These are phyloP conservation scores for Tuber calosporum DNA, from an alignment of 495 filamentous ascomycete genomes.

Conservation along the genomic window DNA sequence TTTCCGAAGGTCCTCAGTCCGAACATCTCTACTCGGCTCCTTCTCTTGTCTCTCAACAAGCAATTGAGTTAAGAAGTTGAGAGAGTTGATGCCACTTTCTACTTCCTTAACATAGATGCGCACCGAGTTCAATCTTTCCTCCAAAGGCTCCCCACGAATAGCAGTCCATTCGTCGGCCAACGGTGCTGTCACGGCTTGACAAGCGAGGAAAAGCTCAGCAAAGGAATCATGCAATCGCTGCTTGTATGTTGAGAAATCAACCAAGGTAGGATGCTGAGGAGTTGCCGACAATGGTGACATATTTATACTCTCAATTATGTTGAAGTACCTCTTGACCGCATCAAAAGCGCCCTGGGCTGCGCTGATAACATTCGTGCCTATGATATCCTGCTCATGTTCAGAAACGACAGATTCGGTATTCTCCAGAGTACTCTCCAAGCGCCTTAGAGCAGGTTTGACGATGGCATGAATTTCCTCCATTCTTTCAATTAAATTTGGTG, in stretches of 20 bases:
- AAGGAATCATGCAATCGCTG: slow-evolving; percentile 87
- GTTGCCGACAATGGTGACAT: slow-evolving; percentile 28
- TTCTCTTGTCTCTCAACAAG: slow-evolving; percentile 66
- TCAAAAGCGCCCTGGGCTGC: slow-evolving; percentile 37
- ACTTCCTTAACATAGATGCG: slow-evolving; percentile 66
- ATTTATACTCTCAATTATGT: slow-evolving; percentile 39
- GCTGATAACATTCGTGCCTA: slow-evolving; percentile 26
- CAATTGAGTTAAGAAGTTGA: slow-evolving; percentile 78
- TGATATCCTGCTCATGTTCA: slow-evolving; percentile 26
- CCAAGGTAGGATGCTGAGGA: slow-evolving; percentile 67
- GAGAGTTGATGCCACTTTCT: slow-evolving; percentile 76
- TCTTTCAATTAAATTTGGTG: slow-evolving; percentile 66
- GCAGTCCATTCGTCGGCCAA: slow-evolving; percentile 94
- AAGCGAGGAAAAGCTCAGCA: slow-evolving; percentile 76
- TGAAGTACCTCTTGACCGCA: slow-evolving; percentile 37
- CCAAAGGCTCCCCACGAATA: slow-evolving; percentile 80
- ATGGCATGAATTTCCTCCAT: slow-evolving; percentile 66
- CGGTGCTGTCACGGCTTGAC: slow-evolving; percentile 80
- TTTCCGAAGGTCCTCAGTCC: slow-evolving; percentile 31
- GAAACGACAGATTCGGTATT: slow-evolving; percentile 30
- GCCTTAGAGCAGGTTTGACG: slow-evolving; percentile 52
- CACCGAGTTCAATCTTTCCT: slow-evolving; percentile 74
- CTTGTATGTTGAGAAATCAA: slow-evolving; percentile 83
- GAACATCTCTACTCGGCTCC: slow-evolving; percentile 34
- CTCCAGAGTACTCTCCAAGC: slow-evolving; percentile 54